Evolutionary conservation across 805 yeast species (phyloP).

Genomic region (Priceomyces haplophilus): DNA sequence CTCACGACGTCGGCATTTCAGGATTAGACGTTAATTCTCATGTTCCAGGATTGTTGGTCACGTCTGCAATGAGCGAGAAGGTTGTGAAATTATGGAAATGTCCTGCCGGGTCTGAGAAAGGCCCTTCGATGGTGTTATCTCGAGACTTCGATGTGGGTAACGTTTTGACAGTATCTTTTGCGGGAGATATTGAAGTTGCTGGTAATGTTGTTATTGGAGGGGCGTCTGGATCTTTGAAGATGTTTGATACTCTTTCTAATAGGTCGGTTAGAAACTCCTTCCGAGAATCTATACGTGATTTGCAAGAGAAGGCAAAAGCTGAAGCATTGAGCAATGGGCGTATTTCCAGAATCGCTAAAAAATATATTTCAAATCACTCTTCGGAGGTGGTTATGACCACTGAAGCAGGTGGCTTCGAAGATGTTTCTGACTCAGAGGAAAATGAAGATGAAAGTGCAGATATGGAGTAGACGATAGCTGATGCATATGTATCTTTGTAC

Average conservation of each 20-base stretch:
- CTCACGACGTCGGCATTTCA: slow-evolving; percentile 93
- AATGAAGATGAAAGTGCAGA: slow-evolving; percentile 39
- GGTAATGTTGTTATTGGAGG: slow-evolving; percentile 89
- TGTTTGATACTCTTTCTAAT: slow-evolving; percentile 91
- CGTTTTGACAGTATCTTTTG: slow-evolving; percentile 78
- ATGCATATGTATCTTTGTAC: background rate
- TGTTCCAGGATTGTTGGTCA: slow-evolving; percentile 70
- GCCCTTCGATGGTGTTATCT: slow-evolving; percentile 84
- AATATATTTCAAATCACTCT: slow-evolving; percentile 48
- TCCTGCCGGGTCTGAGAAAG: slow-evolving; percentile 33
- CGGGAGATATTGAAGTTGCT: slow-evolving; percentile 80
- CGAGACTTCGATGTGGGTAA: slow-evolving; percentile 95
- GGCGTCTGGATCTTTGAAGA: slow-evolving; percentile 73
- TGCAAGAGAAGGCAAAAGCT: slow-evolving; percentile 56
- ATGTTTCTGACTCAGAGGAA: slow-evolving; percentile 59
- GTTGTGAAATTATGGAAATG: slow-evolving; percentile 85
- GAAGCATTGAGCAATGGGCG: slow-evolving; percentile 55
- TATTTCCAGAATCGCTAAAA: slow-evolving; percentile 73
- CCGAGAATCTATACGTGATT: slow-evolving; percentile 50
- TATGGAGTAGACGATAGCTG: slow-evolving; percentile 14
- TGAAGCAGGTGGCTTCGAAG: slow-evolving; percentile 55
- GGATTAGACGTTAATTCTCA: slow-evolving; percentile 66
- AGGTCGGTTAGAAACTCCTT: slow-evolving; percentile 70
- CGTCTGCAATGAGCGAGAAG: slow-evolving; percentile 92
- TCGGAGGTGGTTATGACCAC: slow-evolving; percentile 59